These are phyloP conservation scores for Hericium erinaceus DNA, from an alignment of 768 basidiomycete species.

Conservation along the genomic window DNA sequence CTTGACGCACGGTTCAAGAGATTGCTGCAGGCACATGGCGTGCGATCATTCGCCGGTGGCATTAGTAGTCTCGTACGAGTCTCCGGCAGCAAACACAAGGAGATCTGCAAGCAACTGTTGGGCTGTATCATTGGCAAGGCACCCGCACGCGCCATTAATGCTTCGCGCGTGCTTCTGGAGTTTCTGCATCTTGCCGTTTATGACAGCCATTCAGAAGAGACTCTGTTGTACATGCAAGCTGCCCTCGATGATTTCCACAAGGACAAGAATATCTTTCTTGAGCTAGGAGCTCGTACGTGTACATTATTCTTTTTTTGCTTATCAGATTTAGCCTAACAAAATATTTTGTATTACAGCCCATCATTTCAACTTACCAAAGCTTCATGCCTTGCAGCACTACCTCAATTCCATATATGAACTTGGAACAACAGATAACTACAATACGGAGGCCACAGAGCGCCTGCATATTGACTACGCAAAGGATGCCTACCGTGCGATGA, in stretches of 20 bases:
- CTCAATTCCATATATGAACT: slow-evolving; percentile 2
- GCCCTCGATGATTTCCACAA: slow-evolving; percentile 28
- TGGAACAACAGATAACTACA: slow-evolving; percentile 18
- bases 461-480: slow-evolving; percentile 22
- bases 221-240: slow-evolving; percentile 19
- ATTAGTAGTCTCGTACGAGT: slow-evolving; percentile 25
- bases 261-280: slow-evolving; percentile 28
- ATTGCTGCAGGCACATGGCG: slow-evolving; percentile 24
- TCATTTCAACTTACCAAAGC: slow-evolving; percentile 14
- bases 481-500: slow-evolving; percentile 21
- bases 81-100: slow-evolving; percentile 35
- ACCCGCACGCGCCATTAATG: not conserved
- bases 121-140: not conserved
- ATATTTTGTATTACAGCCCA: too few relatives aligned
- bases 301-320: too few relatives aligned
- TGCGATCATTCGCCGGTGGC: slow-evolving; percentile 24
- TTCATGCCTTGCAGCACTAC: slow-evolving; percentile 12
- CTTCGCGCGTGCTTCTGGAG: slow-evolving; percentile 18
- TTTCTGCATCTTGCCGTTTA: slow-evolving; percentile 31
- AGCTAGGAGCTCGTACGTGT: slow-evolving; percentile 20
- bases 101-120: slow-evolving; percentile 11
- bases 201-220: too few relatives aligned
- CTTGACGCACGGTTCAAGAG: slow-evolving; percentile 23
- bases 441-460: slow-evolving; percentile 24
- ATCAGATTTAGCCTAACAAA: too few relatives aligned